phyloP scores from a whole-genome alignment of 2,329 filamentous ascomycete genomes.

The Pseudopyrenochaeta lycopersici region DNA sequence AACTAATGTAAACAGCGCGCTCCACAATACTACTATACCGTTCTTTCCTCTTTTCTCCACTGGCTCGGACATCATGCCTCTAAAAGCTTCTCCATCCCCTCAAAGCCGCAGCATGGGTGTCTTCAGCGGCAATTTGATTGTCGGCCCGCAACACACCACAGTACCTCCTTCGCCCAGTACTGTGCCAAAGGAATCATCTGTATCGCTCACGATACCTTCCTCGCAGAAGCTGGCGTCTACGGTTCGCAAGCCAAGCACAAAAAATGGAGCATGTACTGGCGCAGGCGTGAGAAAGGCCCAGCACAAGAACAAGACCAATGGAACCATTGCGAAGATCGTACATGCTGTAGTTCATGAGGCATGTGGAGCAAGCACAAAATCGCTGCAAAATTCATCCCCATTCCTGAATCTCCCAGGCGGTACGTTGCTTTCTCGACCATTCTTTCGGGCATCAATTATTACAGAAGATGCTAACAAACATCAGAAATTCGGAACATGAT shows the following conservation, averaged over 20 bases:
- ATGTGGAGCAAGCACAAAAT: neutral
- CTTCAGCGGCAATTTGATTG: constrained; percentile 2
- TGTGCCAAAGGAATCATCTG: constrained; percentile 1
- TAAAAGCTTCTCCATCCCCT: constrained; percentile 1
- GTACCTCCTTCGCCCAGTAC: constrained; percentile 17
- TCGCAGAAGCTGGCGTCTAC: neutral
- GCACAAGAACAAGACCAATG: neutral
- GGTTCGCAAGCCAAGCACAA: neutral
- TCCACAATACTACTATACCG: constrained; percentile 5
- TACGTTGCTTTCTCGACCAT: too few relatives aligned
- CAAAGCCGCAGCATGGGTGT: neutral
- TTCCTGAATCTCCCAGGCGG: constrained; percentile 35
- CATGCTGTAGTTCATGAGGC: neutral
- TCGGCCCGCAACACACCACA: constrained; percentile 1
- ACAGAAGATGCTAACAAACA: constrained; percentile 5
- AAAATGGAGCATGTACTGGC: constrained; percentile 4
- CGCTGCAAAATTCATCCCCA: constrained; percentile 10
- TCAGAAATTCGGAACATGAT: constrained; percentile 41
- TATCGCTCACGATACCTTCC: neutral
- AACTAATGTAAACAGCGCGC: constrained; percentile 10
- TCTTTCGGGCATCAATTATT: neutral
- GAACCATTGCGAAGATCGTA: neutral
- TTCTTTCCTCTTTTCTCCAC: neutral
- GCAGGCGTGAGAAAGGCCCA: constrained; percentile 17
- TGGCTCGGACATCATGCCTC: neutral